Percentiles rank a stretch among this genome's conserved stretches.
Evolutionary conservation across 345 rosid genomes (phyloP).

Genomic region (Durio zibethinus): DNA sequence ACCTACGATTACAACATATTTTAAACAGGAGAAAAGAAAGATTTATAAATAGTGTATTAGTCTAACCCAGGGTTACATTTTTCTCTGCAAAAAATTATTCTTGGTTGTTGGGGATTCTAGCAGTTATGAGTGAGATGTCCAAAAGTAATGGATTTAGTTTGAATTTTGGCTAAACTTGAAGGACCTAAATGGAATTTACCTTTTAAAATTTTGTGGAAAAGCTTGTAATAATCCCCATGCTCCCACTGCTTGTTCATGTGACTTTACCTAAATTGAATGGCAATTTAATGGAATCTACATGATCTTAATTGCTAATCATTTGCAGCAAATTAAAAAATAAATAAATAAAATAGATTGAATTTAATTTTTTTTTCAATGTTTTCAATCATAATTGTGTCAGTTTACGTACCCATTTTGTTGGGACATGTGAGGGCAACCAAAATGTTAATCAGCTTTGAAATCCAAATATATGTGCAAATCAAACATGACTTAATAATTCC

Average conservation of each 20-base stretch:
- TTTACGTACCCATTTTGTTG: slow-evolving; percentile 7
- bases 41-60: not conserved
- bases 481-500: not conserved
- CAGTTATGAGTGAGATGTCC: slow-evolving; percentile 15
- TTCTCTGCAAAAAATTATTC: not conserved
- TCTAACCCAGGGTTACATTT: not conserved
- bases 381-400: slow-evolving; percentile 13
- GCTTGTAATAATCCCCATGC: not conserved
- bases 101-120: slow-evolving; percentile 8
- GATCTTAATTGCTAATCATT: slow-evolving; percentile 11
- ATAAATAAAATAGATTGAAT: not conserved
- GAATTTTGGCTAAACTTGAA: too few relatives aligned
- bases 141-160: too few relatives aligned
- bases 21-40: not conserved
- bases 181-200: too few relatives aligned
- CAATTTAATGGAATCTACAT: slow-evolving; percentile 18
- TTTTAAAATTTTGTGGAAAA: not conserved
- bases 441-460: not conserved
- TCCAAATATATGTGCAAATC: too few relatives aligned
- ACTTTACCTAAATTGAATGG: slow-evolving; percentile 16
- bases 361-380: not conserved
- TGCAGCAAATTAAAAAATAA: not conserved
- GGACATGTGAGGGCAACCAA: slow-evolving; percentile 25
- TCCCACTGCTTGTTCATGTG: slow-evolving; percentile 27
- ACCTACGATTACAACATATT: not conserved